Percentiles rank a stretch among this genome's conserved stretches.
These are phyloP conservation scores for Hypoxylon sp. DNA, from an alignment of 2,329 filamentous ascomycete species.

Conservation along the genomic window DNA sequence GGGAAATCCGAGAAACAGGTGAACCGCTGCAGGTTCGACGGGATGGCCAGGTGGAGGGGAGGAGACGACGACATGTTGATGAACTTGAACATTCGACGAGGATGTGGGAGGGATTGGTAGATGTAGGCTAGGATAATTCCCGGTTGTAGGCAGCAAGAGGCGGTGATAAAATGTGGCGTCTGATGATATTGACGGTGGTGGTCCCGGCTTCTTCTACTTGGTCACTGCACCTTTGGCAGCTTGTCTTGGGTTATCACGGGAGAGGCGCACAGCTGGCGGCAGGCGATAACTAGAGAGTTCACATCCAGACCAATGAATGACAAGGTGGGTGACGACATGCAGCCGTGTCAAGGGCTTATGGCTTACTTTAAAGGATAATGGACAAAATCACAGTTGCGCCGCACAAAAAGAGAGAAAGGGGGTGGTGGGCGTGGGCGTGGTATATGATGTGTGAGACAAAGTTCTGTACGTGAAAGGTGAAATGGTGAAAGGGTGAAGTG, in stretches of 20 bases:
- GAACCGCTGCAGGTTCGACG: slow-evolving; percentile 47
- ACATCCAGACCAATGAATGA: slow-evolving; percentile 31
- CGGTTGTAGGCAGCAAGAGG: neutral
- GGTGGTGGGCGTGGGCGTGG: neutral
- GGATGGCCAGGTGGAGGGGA: slow-evolving; percentile 46
- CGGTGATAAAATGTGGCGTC: slow-evolving; percentile 23
- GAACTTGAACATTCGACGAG: slow-evolving; percentile 5
- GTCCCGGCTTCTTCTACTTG: slow-evolving; percentile 24
- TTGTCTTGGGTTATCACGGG: slow-evolving; percentile 5
- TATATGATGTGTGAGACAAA: slow-evolving; percentile 3
- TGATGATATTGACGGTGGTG: neutral
- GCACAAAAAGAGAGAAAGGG: neutral
- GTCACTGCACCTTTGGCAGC: neutral
- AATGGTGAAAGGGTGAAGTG: neutral
- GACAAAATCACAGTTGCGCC: slow-evolving; percentile 8
- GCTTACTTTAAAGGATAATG: slow-evolving; percentile 12
- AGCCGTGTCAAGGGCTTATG: slow-evolving; percentile 28
- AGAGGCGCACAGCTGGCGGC: slow-evolving; percentile 17
- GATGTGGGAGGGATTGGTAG: slow-evolving; percentile 1
- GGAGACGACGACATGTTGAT: slow-evolving; percentile 22
- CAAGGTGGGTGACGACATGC: slow-evolving; percentile 23
- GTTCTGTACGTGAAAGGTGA: neutral
- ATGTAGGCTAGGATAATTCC: slow-evolving; percentile 4
- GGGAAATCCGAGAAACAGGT: slow-evolving; percentile 48
- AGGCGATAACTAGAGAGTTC: slow-evolving; percentile 19